Base-by-base conservation (phyloP, 371 early-diverging fungal species). In the Batrachochytrium dendrobatidis region DNA sequence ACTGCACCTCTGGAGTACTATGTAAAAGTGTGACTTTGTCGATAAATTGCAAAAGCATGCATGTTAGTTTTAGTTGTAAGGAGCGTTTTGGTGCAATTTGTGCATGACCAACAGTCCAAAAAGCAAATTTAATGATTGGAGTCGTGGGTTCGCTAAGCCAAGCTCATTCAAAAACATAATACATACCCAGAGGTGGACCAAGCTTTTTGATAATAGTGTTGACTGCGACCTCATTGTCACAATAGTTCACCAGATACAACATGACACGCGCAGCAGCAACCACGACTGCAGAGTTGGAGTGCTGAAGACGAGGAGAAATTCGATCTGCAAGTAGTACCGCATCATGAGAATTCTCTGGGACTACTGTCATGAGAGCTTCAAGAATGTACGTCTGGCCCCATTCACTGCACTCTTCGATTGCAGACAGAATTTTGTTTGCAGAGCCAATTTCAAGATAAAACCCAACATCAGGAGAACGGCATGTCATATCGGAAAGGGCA, bases 301-400 rank as follows among this genome's bases (percentile, higher is more conserved):
- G 95, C 67, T 92, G 93, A 58, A 96, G 78, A 44, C 95, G 83
- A 31, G 96, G 92, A 22, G 86, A 71, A 58, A 92, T 80, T 28
- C 92, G 84, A 66, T 96, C 97, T 51, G 89, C 88, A 33, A 94
- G 74, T 61, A 79, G 77, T 64, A 90, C 90, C 1, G 95, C 95
- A 63, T 94, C 93, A 53, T 80, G 74, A 15, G 75, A 64, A 33
- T 82, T 82, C 51, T 74, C 64, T 20, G 92, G 90, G 24, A 74
- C 73, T 64, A 88, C 88, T 26, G 83, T 81, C 59, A 77, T 81
- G 56, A 98, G 72, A 0, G 92, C 86, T 66, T 93, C 91, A 50
- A 98, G 73, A 52, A 98, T 90, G 53, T 88, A 87, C 32, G 91
- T 90, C 67, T 97, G 96, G 33, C 94, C 94, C 98, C 98, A 98